phyloP scores from a whole-genome alignment of 2,329 filamentous ascomycete genomes.

The Alternaria angustiovoidea region DNA sequence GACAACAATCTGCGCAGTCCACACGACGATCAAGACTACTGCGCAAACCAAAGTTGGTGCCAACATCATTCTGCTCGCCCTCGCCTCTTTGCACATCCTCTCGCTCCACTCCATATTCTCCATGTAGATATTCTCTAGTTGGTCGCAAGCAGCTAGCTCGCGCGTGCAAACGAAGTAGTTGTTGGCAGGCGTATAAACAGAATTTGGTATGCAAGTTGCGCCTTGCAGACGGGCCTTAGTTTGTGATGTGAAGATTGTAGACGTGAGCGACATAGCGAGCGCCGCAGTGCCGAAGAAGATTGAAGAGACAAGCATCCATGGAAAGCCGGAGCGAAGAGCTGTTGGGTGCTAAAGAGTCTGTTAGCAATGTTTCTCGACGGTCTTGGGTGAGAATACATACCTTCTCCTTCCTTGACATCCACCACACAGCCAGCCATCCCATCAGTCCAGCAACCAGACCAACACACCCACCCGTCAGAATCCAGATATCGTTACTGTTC shows the following conservation, averaged over 20 bases:
- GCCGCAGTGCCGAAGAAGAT: not conserved
- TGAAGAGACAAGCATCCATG: not conserved
- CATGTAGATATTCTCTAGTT: not conserved
- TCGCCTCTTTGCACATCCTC: not conserved
- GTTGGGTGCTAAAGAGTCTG: not conserved
- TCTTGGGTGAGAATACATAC: not conserved
- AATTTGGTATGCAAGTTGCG: not conserved
- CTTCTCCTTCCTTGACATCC: not conserved
- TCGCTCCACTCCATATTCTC: not conserved
- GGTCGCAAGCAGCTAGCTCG: constrained; percentile 4
- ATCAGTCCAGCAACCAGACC: not conserved
- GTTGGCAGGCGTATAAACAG: not conserved
- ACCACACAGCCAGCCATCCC: not conserved
- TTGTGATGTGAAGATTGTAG: not conserved
- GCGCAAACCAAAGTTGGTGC: not conserved
- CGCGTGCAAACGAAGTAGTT: constrained; percentile 1
- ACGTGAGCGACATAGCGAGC: not conserved
- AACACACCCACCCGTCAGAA: not conserved
- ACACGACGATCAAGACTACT: not conserved
- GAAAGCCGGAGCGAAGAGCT: not conserved
- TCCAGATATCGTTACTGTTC: not conserved
- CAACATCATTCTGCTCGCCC: not conserved
- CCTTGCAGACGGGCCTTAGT: not conserved
- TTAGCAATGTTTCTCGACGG: not conserved
- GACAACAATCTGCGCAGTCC: not conserved